Percentiles rank a stretch among this genome's conserved stretches.
These are phyloP conservation scores for Echinosophora koreensis DNA, from an alignment of 306 rosid genomes.

Conservation along the genomic window DNA sequence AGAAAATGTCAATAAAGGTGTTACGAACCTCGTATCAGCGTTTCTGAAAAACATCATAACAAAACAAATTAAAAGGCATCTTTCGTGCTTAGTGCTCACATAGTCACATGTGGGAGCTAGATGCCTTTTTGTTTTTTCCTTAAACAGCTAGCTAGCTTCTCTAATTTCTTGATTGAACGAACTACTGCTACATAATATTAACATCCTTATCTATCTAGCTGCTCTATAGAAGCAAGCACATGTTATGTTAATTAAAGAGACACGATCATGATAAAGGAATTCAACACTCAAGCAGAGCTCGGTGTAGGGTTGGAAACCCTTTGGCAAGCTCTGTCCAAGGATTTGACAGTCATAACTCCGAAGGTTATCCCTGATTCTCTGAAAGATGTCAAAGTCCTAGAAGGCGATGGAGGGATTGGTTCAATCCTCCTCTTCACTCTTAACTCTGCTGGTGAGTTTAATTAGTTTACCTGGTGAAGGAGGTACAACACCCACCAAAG, in stretches of 20 bases:
- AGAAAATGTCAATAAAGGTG: too few species aligned
- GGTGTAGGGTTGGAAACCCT: constrained; percentile 52
- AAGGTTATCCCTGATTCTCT: constrained; percentile 56
- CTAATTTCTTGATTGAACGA: background rate
- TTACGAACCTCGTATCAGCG: too few species aligned
- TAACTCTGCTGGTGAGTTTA: constrained; percentile 46
- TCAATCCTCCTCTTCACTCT: constrained; percentile 61
- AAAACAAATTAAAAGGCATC: background rate
- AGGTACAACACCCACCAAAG: too few species aligned
- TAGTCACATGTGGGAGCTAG: too few species aligned
- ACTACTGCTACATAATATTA: background rate
- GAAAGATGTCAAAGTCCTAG: constrained; percentile 50
- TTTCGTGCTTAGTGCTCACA: too few species aligned
- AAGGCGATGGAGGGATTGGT: constrained; percentile 71
- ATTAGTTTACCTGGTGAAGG: too few species aligned
- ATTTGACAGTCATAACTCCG: constrained; percentile 44
- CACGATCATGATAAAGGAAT: constrained; percentile 55
- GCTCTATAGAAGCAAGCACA: background rate
- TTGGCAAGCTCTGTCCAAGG: constrained; percentile 63
- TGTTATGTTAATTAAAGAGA: background rate
- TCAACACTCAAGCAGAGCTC: constrained; percentile 46
- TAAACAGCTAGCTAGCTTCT: background rate
- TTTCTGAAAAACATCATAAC: background rate
- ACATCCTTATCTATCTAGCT: background rate
- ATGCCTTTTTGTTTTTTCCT: background rate